Evolutionary conservation across 495 filamentous ascomycete genomes (phyloP), one percentile per base, ranked within the genome.

Genomic region (Tuber umbilicatum): DNA sequence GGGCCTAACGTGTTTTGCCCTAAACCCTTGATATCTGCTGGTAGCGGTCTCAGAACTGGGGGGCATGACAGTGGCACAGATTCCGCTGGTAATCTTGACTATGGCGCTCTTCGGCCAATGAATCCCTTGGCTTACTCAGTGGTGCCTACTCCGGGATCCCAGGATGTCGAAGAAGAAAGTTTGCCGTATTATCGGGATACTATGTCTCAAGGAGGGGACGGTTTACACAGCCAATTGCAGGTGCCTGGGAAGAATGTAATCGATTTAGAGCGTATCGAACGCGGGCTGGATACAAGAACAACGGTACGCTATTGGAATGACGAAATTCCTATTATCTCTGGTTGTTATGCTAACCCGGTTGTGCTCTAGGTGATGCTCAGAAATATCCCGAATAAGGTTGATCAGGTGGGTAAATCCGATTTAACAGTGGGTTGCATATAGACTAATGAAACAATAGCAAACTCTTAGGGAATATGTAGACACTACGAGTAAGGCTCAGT

Each of bases 301-400:
- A 82, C 81, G 6, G 81, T 82, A 76, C 41, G 17, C 38, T 67
- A 42, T 37, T 38, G 39, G 21, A 38, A 17, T 39, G 45, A 41
- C n/a, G 19, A 69, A 69, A 43, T 17, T 16, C 27, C 50, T 17
- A 12, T 64, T 23, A 47, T 37, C n/a, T 27, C 16, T 43, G 27
- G 27, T n/a, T 35, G 19, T 21, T 70, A 60, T 12, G 42, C 71
- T 83, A 74, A 82, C 73, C 41, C 73, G 17, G 73, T 71, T 40
- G 55, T n/a, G n/a, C n/a, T n/a, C n/a, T 76, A 96, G 93, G 90
- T 99, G 74, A 99, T 99, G 95, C 85, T 97, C 39, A 90, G 94
- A 14, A 97, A 98, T 81, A 95, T 98, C 72, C 95, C 95, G 6
- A 97, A 97, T 84, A 92, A 92, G 80, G 90, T 97, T 75, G 89